Evolutionary conservation across 2,329 filamentous ascomycete species (phyloP).

Genomic region (Ampelomyces quisqualis): DNA sequence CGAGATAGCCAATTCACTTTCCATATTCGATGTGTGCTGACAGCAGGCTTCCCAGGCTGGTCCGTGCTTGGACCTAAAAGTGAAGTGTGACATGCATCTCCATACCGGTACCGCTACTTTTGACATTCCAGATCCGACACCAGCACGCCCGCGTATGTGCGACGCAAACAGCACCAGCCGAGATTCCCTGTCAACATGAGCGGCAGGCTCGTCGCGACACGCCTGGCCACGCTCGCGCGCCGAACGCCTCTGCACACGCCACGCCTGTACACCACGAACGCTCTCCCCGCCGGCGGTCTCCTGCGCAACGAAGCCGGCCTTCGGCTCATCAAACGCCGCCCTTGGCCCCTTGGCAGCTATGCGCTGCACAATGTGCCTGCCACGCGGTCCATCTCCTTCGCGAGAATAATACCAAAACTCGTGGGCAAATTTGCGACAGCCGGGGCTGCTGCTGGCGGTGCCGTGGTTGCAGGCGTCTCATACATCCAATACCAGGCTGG

Average conservation of each 20-base stretch:
- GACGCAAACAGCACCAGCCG: conserved; percentile 9
- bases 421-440: conserved; percentile 85
- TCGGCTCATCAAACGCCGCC: conserved; percentile 52
- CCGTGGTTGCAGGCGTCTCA: conserved; percentile 80
- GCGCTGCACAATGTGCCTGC: conserved; percentile 77
- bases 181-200: conserved; percentile 54
- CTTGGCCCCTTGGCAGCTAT: conserved; percentile 76
- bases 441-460: conserved; percentile 87
- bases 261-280: conserved; percentile 48
- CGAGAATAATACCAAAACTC: conserved; percentile 74
- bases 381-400: conserved; percentile 65
- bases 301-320: conserved; percentile 40
- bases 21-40: too few species aligned
- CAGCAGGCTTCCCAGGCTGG: too few species aligned
- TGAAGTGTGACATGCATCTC: conserved; percentile 21
- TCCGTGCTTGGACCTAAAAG: too few species aligned
- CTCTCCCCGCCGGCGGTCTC: conserved; percentile 42
- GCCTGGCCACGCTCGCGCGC: conserved; percentile 67
- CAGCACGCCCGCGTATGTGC: conserved; percentile 19
- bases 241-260: conserved; percentile 62
- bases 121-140: neutral
- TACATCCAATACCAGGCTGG: conserved; percentile 96
- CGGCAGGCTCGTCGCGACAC: conserved; percentile 73
- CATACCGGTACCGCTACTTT: conserved; percentile 4
- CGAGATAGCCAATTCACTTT: too few species aligned